Conservation (phyloP, 306 rosid genomes). For the Arachis hypogaea region DNA sequence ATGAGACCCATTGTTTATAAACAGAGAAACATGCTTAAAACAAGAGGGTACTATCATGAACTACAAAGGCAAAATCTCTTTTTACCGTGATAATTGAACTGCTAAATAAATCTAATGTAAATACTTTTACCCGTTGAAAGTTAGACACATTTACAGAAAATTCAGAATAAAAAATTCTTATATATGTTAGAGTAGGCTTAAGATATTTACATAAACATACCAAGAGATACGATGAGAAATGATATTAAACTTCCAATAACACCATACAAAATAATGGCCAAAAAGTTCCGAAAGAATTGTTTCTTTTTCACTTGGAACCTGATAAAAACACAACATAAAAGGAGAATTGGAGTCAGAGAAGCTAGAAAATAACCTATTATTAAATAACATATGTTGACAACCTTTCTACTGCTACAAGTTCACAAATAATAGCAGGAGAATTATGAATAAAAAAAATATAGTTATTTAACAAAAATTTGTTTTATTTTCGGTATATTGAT, state of each 20-base stretch:
- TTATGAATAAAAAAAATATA: too few species aligned
- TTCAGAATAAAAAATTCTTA: not conserved
- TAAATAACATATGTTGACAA: too few species aligned
- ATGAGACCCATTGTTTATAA: not conserved
- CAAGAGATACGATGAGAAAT: constrained; percentile 58
- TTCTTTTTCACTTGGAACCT: constrained; percentile 80
- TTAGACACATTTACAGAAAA: not conserved
- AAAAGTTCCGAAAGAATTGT: constrained; percentile 67
- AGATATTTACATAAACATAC: constrained; percentile 40
- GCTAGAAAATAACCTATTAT: too few species aligned
- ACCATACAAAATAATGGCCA: constrained; percentile 61
- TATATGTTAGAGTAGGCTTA: not conserved
- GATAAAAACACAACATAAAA: constrained; percentile 15
- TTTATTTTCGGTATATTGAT: not conserved
- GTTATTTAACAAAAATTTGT: not conserved
- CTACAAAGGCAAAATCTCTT: not conserved
- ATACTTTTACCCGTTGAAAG: not conserved
- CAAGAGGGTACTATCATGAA: not conserved
- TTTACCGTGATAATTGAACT: too few species aligned
- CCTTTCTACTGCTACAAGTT: not conserved
- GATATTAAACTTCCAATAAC: constrained; percentile 63
- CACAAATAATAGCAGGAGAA: not conserved
- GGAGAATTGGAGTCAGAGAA: not conserved
- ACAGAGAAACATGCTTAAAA: not conserved
- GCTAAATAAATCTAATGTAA: too few species aligned